Conservation (phyloP, 805 yeast genomes). For the Spathaspora passalidarum region DNA sequence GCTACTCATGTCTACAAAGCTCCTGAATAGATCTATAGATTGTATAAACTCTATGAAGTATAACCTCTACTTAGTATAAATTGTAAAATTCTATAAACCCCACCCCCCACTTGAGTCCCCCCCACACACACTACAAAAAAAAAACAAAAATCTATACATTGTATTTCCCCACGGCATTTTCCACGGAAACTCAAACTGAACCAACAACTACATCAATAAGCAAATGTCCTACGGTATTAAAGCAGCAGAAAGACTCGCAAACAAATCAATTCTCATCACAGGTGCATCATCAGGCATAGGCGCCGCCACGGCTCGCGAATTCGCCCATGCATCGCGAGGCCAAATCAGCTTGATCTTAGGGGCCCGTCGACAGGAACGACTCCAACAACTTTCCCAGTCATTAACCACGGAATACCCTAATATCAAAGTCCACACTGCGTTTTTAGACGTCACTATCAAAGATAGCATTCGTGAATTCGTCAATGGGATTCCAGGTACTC, state of each 20-base stretch:
- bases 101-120: background rate
- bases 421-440: slow-evolving; percentile 27
- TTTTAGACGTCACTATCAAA: slow-evolving; percentile 29
- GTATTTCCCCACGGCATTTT: too few relatives aligned
- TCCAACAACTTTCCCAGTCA: slow-evolving; percentile 21
- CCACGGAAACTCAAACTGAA: background rate
- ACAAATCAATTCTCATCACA: slow-evolving; percentile 34
- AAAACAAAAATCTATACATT: background rate
- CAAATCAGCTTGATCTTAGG: slow-evolving; percentile 33
- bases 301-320: slow-evolving; percentile 38
- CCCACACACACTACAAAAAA: background rate
- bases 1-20: slow-evolving; percentile 54
- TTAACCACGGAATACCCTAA: slow-evolving; percentile 22
- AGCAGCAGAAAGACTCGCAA: slow-evolving; percentile 38
- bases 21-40: background rate
- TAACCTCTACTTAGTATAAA: too few relatives aligned
- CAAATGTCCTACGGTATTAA: slow-evolving; percentile 34
- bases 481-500: slow-evolving; percentile 26
- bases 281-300: slow-evolving; percentile 45
- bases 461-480: slow-evolving; percentile 28
- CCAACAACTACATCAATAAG: too few relatives aligned
- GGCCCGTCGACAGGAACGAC: slow-evolving; percentile 34
- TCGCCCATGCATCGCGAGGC: slow-evolving; percentile 39
- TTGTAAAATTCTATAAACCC: background rate
- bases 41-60: background rate